Evolutionary conservation across 2,329 filamentous ascomycete genomes (phyloP), one percentile per base, ranked within the genome.

Genomic region (Cladosporium austrohemisphaericum): DNA sequence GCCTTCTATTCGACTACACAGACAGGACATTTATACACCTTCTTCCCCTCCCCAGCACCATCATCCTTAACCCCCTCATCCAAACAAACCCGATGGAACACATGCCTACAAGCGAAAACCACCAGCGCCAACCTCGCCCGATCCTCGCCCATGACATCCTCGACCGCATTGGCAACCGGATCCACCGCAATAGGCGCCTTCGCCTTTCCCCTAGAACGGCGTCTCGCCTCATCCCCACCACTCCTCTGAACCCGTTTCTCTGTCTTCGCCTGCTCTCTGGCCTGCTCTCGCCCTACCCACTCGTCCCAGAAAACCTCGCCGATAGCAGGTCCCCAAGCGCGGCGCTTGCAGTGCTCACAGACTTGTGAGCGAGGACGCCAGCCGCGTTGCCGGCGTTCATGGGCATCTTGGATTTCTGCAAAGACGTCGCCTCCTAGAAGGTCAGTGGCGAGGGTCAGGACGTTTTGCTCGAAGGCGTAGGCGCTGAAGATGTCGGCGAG

Each of bases 401-500:
- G 81, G 4, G 89, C 84, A 57, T 87, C 80, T 35, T 83, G 76
- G 28, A 98, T 88, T 55, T 88, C 85, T 32, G 86, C 80, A 61
- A 97, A 98, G 5, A 95, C 76, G 60, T 93, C 93, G 57, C 89
- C 85, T 55, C 95, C 91, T 0, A 98, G 76, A 49, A 98, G 82
- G 3, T 85, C 79, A 65, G 92, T 95, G 1, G 93, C 89, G 3
- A 98, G 79, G 1, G 80, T 77, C 16, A 98, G 77, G 13, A 98
- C 87, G 0, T 87, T 91, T 65, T 92, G 88, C 67, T 98, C 93
- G 65, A 97, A 96, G 0, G 90, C 85, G 65, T 98, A 98, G 0
- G 93, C 92, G 0, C 92, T 84, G 70, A 98, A 97, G 49, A 98
- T 92, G 10, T 91, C 93, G 1, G 82, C 76, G 2, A 98, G 78